Evolutionary conservation across 148 eudicot species (phyloP).

Genomic region (Silene conica): DNA sequence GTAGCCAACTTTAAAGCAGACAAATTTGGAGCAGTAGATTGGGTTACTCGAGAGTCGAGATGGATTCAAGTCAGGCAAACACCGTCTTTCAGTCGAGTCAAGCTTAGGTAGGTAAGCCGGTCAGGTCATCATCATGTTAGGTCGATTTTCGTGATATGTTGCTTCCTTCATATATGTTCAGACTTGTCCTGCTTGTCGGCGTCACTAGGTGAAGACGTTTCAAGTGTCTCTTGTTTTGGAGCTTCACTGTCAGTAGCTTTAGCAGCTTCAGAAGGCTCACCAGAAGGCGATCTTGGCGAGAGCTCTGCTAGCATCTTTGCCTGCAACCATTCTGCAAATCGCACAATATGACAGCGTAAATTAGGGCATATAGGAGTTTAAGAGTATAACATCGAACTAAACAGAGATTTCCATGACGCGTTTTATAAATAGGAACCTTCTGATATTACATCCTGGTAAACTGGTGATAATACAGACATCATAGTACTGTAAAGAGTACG

Average conservation of each 20-base stretch:
- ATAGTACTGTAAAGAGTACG: neutral
- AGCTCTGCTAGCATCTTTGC: slow-evolving; percentile 94
- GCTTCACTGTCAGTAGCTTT: slow-evolving; percentile 32
- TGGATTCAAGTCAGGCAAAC: no score
- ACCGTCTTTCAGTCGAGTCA: no score
- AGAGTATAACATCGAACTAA: neutral
- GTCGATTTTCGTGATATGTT: no score
- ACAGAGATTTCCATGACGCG: neutral
- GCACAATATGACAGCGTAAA: neutral
- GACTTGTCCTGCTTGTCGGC: slow-evolving; percentile 38
- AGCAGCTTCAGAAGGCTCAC: slow-evolving; percentile 35
- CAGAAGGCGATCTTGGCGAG: slow-evolving; percentile 68
- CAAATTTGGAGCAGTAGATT: no score
- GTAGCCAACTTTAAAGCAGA: no score
- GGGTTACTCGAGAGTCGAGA: no score
- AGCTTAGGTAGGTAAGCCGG: no score
- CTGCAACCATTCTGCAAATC: slow-evolving; percentile 80
- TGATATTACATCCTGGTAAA: no score
- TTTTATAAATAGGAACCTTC: no score
- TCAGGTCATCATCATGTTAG: no score
- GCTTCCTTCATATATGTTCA: no score
- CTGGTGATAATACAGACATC: no score
- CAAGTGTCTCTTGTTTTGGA: slow-evolving; percentile 27
- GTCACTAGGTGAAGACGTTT: slow-evolving; percentile 23
- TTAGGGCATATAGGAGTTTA: neutral